These are phyloP conservation scores for Neolentinus lepideus DNA, from an alignment of 1,284 basidiomycete genomes.

Conservation along the genomic window DNA sequence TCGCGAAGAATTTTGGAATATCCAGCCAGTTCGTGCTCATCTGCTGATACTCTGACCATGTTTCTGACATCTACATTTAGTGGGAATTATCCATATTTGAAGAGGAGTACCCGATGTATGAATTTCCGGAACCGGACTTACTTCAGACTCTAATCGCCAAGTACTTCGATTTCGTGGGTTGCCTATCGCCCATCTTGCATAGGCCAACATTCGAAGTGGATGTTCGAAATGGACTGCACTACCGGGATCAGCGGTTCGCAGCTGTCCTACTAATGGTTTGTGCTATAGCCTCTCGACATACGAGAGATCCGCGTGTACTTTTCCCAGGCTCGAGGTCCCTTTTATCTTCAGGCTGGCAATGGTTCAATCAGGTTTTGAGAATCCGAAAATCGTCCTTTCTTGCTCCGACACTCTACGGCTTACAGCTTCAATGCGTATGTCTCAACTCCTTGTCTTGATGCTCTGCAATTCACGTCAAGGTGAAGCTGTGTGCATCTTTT, in stretches of 20 bases:
- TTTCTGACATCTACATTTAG: conserved; percentile 8
- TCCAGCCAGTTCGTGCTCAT: not conserved
- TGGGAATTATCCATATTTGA: conserved; percentile 33
- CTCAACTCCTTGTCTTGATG: not conserved
- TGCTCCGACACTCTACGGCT: conserved; percentile 55
- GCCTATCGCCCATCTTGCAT: conserved; percentile 40
- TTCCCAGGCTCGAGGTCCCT: conserved; percentile 32
- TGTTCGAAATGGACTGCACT: conserved; percentile 31
- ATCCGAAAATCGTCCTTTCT: conserved; percentile 50
- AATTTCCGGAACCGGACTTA: conserved; percentile 29
- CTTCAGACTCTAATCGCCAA: conserved; percentile 33
- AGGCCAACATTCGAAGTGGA: conserved; percentile 36
- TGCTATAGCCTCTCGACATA: conserved; percentile 41
- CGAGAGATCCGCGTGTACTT: conserved; percentile 51
- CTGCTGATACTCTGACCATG: not conserved
- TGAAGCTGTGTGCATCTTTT: conserved; percentile 4
- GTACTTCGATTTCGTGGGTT: conserved; percentile 36
- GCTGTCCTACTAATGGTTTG: conserved; percentile 43
- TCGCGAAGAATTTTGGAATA: not conserved
- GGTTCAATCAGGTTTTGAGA: conserved; percentile 58
- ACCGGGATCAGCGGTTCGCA: conserved; percentile 36
- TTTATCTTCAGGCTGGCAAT: conserved; percentile 70
- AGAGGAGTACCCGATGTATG: conserved; percentile 4
- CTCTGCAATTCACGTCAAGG: not conserved
- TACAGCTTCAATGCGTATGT: conserved; percentile 49